Evolutionary conservation across 495 filamentous ascomycete genomes (phyloP).

Genomic region (Aspergillus mulundensis): DNA sequence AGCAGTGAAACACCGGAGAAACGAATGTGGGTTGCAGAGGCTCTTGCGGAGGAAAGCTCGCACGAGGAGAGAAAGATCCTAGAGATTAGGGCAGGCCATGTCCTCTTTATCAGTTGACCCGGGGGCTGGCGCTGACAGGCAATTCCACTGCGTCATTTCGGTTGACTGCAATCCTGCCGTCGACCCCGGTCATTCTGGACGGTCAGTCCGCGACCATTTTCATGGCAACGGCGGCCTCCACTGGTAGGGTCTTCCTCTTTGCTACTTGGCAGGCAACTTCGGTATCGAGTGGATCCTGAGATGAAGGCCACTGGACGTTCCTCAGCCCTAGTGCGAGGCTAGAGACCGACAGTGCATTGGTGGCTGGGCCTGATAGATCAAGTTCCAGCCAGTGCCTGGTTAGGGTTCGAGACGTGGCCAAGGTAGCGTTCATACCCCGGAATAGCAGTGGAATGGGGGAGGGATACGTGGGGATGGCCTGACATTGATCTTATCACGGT

Average conservation of each 20-base stretch:
- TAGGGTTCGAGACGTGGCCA: slow-evolving; percentile 9
- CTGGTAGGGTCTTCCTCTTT: slow-evolving; percentile 5
- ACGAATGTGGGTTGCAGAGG: slow-evolving; percentile 11
- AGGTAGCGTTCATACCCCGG: background rate
- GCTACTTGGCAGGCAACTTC: slow-evolving; percentile 8
- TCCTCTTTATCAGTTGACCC: slow-evolving; percentile 8
- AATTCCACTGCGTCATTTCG: slow-evolving; percentile 5
- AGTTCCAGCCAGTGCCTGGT: slow-evolving; percentile 15
- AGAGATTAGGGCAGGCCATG: slow-evolving; percentile 1
- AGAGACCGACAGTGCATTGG: slow-evolving; percentile 11
- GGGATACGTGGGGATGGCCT: slow-evolving; percentile 2
- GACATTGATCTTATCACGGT: background rate
- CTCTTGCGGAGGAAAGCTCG: slow-evolving; percentile 2
- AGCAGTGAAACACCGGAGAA: slow-evolving; percentile 5
- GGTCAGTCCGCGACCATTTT: slow-evolving; percentile 4
- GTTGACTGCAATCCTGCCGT: slow-evolving; percentile 1
- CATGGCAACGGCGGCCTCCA: background rate
- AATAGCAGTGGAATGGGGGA: background rate
- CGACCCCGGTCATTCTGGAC: background rate
- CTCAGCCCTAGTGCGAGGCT: slow-evolving; percentile 14
- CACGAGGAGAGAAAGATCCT: background rate
- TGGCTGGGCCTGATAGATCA: slow-evolving; percentile 14
- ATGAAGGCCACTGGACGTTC: background rate
- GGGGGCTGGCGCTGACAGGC: background rate
- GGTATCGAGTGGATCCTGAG: background rate